These are phyloP conservation scores for Gossypium schwendimanii DNA, from an alignment of 441 rosid genomes.

Conservation along the genomic window DNA sequence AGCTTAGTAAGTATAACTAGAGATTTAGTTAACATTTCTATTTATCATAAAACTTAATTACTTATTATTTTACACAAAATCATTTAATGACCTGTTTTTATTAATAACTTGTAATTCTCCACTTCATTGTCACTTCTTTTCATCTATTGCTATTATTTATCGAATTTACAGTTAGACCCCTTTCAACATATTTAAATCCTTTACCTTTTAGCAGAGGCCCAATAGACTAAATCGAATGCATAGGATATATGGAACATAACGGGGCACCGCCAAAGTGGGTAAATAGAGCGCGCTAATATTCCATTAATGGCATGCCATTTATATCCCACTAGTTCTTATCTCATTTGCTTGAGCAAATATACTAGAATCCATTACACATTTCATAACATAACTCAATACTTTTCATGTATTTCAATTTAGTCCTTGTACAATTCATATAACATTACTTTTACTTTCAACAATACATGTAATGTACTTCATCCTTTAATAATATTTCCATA, in stretches of 20 bases:
- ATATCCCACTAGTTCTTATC: neutral
- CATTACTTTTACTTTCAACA: neutral
- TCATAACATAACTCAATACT: neutral
- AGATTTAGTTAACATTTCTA: neutral
- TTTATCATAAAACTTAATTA: neutral
- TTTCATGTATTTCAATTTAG: neutral
- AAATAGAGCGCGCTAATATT: neutral
- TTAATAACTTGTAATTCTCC: neutral
- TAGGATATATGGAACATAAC: neutral
- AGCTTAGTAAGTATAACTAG: neutral
- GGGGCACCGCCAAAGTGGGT: neutral
- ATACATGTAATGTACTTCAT: neutral
- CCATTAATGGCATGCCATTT: neutral
- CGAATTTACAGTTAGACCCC: neutral
- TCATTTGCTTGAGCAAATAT: neutral
- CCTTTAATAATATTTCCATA: neutral
- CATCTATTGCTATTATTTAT: neutral
- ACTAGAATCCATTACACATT: neutral
- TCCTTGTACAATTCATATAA: neutral
- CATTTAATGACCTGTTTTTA: neutral
- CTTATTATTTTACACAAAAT: neutral
- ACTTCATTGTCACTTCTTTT: neutral
- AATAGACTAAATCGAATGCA: neutral
- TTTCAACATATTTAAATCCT: neutral
- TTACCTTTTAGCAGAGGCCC: neutral